phyloP scores from a whole-genome alignment of 345 rosid genomes.

The Melastoma malabathricum region DNA sequence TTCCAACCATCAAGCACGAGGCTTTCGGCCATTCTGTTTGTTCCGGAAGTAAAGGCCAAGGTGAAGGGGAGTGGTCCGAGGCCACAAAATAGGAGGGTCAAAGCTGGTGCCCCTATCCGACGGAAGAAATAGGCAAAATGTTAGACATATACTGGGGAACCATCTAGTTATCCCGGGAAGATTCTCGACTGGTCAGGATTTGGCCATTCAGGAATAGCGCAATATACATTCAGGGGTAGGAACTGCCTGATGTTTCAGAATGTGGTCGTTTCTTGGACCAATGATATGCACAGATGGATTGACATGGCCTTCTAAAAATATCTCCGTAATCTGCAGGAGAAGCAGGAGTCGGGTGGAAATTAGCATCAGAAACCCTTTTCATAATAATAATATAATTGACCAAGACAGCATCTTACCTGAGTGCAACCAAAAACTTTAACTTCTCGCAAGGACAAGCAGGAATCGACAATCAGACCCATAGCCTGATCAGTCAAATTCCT shows the following conservation, averaged over 20 bases:
- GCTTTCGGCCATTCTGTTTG: too few species aligned
- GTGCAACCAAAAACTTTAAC: conserved; percentile 78
- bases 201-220: conserved; percentile 6
- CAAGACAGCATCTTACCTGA: conserved; percentile 34
- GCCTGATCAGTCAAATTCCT: conserved; percentile 52
- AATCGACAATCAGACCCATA: conserved; percentile 73
- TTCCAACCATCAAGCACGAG: too few species aligned
- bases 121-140: too few species aligned
- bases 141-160: too few species aligned
- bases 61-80: too few species aligned
- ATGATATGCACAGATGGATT: conserved; percentile 44
- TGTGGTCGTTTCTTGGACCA: conserved; percentile 49
- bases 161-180: too few species aligned
- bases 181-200: too few species aligned
- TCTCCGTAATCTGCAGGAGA: conserved; percentile 49
- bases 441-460: conserved; percentile 49
- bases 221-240: conserved; percentile 4
- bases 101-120: too few species aligned
- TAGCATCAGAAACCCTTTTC: neutral
- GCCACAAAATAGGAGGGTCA: too few species aligned
- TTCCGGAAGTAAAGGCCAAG: too few species aligned
- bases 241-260: conserved; percentile 22
- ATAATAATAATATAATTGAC: too few species aligned
- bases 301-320: conserved; percentile 58
- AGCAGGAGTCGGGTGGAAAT: neutral